A percentile compares a stretch with the other conserved stretches of the same genome.
These are phyloP conservation scores for Tylopilus sp. DNA, from an alignment of 768 basidiomycete genomes.

Conservation along the genomic window DNA sequence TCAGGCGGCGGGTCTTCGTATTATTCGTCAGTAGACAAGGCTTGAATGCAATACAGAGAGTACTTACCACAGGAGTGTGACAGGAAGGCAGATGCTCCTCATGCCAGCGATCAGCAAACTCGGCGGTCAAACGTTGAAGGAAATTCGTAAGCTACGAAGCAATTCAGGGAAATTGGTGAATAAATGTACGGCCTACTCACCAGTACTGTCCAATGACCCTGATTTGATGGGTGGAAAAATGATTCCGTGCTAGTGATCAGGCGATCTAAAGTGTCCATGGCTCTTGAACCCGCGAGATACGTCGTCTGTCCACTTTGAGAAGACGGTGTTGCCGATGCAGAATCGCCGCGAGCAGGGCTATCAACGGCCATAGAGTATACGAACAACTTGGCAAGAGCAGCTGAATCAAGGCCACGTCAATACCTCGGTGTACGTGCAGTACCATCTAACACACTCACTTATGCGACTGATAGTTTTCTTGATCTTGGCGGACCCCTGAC, in stretches of 20 bases:
- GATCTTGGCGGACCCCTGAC: constrained; percentile 54
- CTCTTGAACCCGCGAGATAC: constrained; percentile 79
- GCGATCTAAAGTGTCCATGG: constrained; percentile 83
- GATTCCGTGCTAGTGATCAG: constrained; percentile 90
- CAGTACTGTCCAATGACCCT: constrained; percentile 71
- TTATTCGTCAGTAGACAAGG: constrained; percentile 1
- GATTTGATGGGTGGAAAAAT: constrained; percentile 95
- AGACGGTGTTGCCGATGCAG: constrained; percentile 58
- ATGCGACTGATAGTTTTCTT: constrained; percentile 68
- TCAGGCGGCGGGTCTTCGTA: constrained; percentile 67
- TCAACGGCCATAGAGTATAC: constrained; percentile 90
- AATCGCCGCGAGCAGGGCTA: constrained; percentile 51
- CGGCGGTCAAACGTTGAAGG: constrained; percentile 67
- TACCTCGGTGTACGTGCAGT: not conserved
- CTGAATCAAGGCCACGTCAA: constrained; percentile 33
- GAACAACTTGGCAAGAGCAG: constrained; percentile 77
- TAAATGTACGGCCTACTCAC: constrained; percentile 8
- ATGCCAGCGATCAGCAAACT: constrained; percentile 75
- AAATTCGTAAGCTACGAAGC: constrained; percentile 67
- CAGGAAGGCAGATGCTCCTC: constrained; percentile 77
- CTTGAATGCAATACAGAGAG: not conserved
- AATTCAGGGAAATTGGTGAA: constrained; percentile 7
- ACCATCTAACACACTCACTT: constrained; percentile 34
- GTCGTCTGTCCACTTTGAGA: constrained; percentile 50
- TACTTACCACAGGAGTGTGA: constrained; percentile 66